Conservation (phyloP, 305 asterid genomes). For the Fraxinus angustifolia region DNA sequence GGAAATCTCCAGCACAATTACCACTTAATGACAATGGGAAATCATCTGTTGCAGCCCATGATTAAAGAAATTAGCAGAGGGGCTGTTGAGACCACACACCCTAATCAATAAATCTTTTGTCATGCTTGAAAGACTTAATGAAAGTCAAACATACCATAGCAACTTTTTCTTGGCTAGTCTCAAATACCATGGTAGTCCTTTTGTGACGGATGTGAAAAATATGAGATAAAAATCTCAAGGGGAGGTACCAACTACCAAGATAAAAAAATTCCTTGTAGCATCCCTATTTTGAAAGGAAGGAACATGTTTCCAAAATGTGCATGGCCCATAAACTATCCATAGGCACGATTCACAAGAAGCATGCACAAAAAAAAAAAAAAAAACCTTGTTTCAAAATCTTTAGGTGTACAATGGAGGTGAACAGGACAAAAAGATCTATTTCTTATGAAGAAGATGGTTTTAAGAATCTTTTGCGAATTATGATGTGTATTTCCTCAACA, state of each 20-base stretch:
- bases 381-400: neutral
- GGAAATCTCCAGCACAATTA: no score
- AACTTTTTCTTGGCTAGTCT: neutral
- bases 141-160: neutral
- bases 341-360: neutral
- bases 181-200: neutral
- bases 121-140: neutral
- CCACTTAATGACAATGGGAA: no score
- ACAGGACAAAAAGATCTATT: neutral
- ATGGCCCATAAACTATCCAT: neutral
- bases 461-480: neutral
- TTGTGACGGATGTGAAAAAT: neutral
- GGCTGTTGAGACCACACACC: neutral
- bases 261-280: neutral
- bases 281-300: neutral
- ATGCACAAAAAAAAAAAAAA: neutral
- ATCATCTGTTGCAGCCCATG: no score
- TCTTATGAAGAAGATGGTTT: neutral
- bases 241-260: neutral
- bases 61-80: neutral
- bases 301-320: neutral
- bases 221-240: neutral
- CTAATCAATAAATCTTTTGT: neutral
- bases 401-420: neutral
- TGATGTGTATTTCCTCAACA: neutral